These are phyloP conservation scores for Penicillium verhagenii DNA, from an alignment of 495 filamentous ascomycete species.

Conservation along the genomic window DNA sequence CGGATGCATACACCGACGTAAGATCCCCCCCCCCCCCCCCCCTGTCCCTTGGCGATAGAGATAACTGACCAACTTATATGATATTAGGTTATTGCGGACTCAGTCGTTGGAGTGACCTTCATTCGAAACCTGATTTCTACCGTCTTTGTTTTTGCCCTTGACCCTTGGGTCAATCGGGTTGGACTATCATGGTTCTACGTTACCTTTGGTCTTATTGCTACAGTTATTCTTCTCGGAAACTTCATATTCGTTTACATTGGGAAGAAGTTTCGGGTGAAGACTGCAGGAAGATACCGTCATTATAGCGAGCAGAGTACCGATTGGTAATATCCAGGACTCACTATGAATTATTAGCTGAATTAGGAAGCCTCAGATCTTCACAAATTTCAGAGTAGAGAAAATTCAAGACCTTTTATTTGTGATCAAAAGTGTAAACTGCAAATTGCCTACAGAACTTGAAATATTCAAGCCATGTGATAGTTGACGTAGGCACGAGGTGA, in stretches of 20 bases:
- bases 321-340: no score
- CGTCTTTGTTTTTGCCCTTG: slow-evolving; percentile 32
- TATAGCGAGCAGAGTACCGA: slow-evolving; percentile 14
- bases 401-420: no score
- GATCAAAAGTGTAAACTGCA: no score
- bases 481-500: no score
- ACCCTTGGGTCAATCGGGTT: slow-evolving; percentile 29
- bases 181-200: slow-evolving; percentile 24
- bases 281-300: slow-evolving; percentile 12
- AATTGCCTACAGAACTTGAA: no score
- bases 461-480: no score
- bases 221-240: slow-evolving; percentile 16
- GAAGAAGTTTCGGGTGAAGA: slow-evolving; percentile 11
- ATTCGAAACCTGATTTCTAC: slow-evolving; percentile 30
- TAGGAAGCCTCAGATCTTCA: no score
- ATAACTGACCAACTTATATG: neutral
- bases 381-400: no score
- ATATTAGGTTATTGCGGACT: slow-evolving; percentile 33
- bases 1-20: slow-evolving; percentile 37
- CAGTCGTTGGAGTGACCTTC: slow-evolving; percentile 34
- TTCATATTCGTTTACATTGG: slow-evolving; percentile 24
- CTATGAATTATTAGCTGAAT: no score
- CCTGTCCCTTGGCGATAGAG: no score
- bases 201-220: slow-evolving; percentile 18
- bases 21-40: neutral